Conservation (phyloP, 345 rosid species). For the Garcia nutans region DNA sequence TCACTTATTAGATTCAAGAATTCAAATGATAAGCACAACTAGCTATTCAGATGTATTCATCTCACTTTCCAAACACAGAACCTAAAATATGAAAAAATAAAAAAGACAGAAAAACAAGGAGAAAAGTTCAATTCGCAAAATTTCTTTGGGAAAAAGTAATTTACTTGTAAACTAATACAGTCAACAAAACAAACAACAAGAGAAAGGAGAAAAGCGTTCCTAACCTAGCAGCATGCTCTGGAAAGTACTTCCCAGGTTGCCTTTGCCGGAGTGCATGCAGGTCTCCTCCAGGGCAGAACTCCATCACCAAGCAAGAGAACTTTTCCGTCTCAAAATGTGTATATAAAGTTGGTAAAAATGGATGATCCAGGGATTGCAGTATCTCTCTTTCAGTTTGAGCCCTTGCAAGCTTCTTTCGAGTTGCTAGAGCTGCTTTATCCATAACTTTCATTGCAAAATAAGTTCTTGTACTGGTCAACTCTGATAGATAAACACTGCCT, state of each 20-base stretch:
- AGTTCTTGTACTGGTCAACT: conserved; percentile 64
- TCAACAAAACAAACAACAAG: not conserved
- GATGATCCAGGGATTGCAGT: conserved; percentile 83
- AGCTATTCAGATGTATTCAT: not conserved
- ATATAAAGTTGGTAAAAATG: conserved; percentile 83
- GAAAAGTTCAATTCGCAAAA: not conserved
- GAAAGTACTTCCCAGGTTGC: conserved; percentile 80
- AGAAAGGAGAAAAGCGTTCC: conserved; percentile 8
- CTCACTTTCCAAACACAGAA: not conserved
- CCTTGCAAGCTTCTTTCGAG: conserved; percentile 86
- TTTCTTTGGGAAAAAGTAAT: not conserved
- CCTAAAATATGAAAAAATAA: not conserved
- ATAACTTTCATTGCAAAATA: conserved; percentile 82
- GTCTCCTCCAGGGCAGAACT: conserved; percentile 98
- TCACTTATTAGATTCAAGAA: not conserved
- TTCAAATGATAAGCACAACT: not conserved
- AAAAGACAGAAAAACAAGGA: not conserved
- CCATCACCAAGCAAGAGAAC: conserved; percentile 86
- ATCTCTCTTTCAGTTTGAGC: conserved; percentile 91
- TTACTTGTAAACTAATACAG: not conserved
- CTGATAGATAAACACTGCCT: conserved; percentile 78
- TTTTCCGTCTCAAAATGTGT: conserved; percentile 82
- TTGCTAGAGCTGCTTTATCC: conserved; percentile 66
- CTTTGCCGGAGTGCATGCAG: conserved; percentile 76
- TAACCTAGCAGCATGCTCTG: conserved; percentile 90